These are phyloP conservation scores for Candida methanosorbosa DNA, from an alignment of 805 yeast genomes.

Conservation along the genomic window DNA sequence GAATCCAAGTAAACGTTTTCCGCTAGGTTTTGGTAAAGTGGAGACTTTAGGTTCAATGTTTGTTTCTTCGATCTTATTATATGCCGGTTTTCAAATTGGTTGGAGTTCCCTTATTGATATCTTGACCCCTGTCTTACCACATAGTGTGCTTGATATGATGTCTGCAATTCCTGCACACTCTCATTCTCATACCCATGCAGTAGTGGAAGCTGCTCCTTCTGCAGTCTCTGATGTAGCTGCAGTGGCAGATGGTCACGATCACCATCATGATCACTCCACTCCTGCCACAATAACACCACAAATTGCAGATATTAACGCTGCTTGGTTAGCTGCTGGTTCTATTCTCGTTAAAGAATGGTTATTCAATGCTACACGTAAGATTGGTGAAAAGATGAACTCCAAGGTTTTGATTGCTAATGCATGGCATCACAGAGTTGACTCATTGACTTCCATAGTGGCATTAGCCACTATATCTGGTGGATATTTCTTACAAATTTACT, in stretches of 20 bases:
- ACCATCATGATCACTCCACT: slow-evolving; percentile 22
- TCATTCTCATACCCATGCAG: slow-evolving; percentile 43
- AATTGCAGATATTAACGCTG: slow-evolving; percentile 77
- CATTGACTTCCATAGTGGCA: slow-evolving; percentile 87
- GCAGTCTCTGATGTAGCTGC: slow-evolving; percentile 3
- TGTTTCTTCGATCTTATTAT: slow-evolving; percentile 72
- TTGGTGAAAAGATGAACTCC: slow-evolving; percentile 72
- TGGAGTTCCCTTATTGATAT: slow-evolving; percentile 71
- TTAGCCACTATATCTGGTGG: slow-evolving; percentile 82
- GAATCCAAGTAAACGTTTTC: slow-evolving; percentile 52
- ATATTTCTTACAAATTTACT: slow-evolving; percentile 62
- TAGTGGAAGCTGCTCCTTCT: slow-evolving; percentile 10
- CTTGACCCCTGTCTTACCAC: slow-evolving; percentile 60
- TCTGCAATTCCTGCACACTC: slow-evolving; percentile 42
- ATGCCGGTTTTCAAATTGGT: slow-evolving; percentile 89
- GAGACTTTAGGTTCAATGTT: slow-evolving; percentile 89
- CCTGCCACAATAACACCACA: slow-evolving; percentile 18
- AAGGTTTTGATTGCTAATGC: slow-evolving; percentile 94
- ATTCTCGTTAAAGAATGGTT: slow-evolving; percentile 84
- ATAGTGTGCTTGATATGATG: slow-evolving; percentile 45
- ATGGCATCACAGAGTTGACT: slow-evolving; percentile 97
- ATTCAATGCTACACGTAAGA: slow-evolving; percentile 70
- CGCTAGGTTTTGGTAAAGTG: slow-evolving; percentile 86
- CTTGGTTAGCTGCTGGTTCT: slow-evolving; percentile 91
- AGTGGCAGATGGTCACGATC: slow-evolving; percentile 18